Evolutionary conservation across 1,284 basidiomycete species (phyloP).

Genomic region (Heterobasidion irregulare): DNA sequence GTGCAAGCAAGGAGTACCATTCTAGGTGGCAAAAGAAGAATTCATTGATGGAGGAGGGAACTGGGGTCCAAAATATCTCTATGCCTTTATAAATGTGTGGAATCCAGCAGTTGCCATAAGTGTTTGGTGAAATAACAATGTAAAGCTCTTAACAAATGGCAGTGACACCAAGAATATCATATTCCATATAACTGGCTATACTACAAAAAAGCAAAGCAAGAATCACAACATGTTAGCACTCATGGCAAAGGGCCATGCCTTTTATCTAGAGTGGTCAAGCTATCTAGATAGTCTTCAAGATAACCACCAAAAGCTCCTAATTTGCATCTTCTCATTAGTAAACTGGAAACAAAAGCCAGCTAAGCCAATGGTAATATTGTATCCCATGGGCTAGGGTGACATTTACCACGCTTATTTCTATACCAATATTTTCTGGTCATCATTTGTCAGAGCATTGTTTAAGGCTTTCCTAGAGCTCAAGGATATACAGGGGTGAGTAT

Average conservation of each 20-base stretch:
- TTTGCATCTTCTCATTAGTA: slow-evolving; percentile 18
- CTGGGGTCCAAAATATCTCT: slow-evolving; percentile 15
- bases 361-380: slow-evolving; percentile 23
- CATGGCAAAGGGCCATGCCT: slow-evolving; percentile 18
- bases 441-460: slow-evolving; percentile 1
- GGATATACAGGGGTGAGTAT: too few relatives aligned
- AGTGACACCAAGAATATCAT: slow-evolving; percentile 17
- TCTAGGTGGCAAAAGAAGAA: slow-evolving; percentile 7
- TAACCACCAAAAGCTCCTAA: slow-evolving; percentile 15
- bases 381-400: slow-evolving; percentile 28
- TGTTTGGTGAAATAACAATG: slow-evolving; percentile 24
- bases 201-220: slow-evolving; percentile 15
- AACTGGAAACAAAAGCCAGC: slow-evolving; percentile 27
- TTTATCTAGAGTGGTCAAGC: slow-evolving; percentile 13
- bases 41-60: slow-evolving; percentile 15
- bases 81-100: slow-evolving; percentile 21
- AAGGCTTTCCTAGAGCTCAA: not conserved
- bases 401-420: slow-evolving; percentile 22
- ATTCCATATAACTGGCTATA: slow-evolving; percentile 12
- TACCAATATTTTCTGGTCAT: slow-evolving; percentile 22
- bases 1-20: not conserved
- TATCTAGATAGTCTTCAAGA: slow-evolving; percentile 13
- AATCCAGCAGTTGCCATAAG: slow-evolving; percentile 16
- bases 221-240: slow-evolving; percentile 23
- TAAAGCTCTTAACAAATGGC: slow-evolving; percentile 25